Evolutionary conservation across 495 filamentous ascomycete genomes (phyloP), one percentile per base, ranked within the genome.

Genomic region (Neurospora sp.): DNA sequence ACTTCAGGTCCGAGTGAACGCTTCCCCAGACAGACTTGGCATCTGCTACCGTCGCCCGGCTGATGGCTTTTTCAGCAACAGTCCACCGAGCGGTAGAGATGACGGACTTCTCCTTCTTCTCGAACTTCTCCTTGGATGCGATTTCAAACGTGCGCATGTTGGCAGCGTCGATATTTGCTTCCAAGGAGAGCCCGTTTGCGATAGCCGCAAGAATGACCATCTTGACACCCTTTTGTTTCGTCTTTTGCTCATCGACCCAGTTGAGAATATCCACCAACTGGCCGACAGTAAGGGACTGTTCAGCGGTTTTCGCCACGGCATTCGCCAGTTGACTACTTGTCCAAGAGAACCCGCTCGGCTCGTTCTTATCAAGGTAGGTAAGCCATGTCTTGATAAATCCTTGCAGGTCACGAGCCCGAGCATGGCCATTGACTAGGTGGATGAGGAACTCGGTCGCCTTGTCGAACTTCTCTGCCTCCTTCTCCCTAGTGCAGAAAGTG

Each of bases 361-460:
- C 74, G 82, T 86, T 40, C 22, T 42, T 39, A 68, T 73, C 72
- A 9, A 95, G 85, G 75, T 91, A 88, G 10, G 83, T 79, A 59
- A 87, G 83, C 93, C 93, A 96, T 16, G 87, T 77, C 39, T 85
- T 82, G 75, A 94, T 81, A 76, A 95, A 96, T 4, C 85, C 85
- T 8, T 85, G 74, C 40, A 96, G 77, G 73, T 93, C 87, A 77
- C 92, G 86, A 70, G 89, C 88, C 40, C 85, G 85, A 39, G 86
- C 85, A 77, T 90, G 93, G 3, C 88, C 90, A 14, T 84, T 81
- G 71, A 92, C 82, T 8, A 94, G 81, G 1, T 90, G 85, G 12
- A 88, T 76, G 3, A 91, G 75, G 20, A 90, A 81, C n/a, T 69
- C 71, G 7, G 72, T 72, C 14, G 75, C 77, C 38, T 42, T 70